phyloP scores from a whole-genome alignment of 1,284 basidiomycete species.

The Phellinidium pouzarii region DNA sequence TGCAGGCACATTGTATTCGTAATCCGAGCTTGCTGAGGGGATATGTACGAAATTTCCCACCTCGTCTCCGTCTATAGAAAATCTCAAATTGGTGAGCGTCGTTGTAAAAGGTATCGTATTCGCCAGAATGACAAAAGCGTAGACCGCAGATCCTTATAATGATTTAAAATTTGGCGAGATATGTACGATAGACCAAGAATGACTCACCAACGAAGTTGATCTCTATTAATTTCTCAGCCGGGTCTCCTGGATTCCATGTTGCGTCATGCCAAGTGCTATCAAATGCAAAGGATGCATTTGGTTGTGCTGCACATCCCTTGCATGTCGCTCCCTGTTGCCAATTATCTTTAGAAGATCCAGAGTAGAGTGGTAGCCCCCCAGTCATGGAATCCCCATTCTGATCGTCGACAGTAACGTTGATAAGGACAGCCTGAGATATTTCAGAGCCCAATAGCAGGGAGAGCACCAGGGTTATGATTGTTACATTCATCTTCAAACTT shows the following conservation, averaged over 20 bases:
- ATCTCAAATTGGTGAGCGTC: conserved; percentile 4
- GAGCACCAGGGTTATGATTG: background rate
- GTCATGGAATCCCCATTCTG: conserved; percentile 9
- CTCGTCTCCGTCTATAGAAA: conserved; percentile 10
- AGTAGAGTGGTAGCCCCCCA: conserved; percentile 8
- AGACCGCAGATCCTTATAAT: conserved; percentile 13
- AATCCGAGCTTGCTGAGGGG: conserved; percentile 5
- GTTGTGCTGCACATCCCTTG: background rate
- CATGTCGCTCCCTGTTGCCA: conserved; percentile 7
- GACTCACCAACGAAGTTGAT: conserved; percentile 11
- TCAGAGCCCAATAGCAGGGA: background rate
- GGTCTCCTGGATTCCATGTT: background rate
- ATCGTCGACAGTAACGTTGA: conserved; percentile 16
- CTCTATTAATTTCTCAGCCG: background rate
- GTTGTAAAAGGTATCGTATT: background rate
- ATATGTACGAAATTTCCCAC: conserved; percentile 13
- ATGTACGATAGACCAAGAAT: background rate
- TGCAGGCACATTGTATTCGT: conserved; percentile 7
- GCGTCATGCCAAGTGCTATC: conserved; percentile 22
- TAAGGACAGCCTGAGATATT: background rate
- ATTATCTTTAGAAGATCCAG: background rate
- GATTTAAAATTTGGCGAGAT: background rate
- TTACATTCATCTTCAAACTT: too few relatives aligned
- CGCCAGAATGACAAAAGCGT: conserved; percentile 16
- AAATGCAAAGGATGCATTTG: conserved; percentile 11